Evolutionary conservation across 2,329 filamentous ascomycete species (phyloP).

Genomic region (Polychaeton citri): DNA sequence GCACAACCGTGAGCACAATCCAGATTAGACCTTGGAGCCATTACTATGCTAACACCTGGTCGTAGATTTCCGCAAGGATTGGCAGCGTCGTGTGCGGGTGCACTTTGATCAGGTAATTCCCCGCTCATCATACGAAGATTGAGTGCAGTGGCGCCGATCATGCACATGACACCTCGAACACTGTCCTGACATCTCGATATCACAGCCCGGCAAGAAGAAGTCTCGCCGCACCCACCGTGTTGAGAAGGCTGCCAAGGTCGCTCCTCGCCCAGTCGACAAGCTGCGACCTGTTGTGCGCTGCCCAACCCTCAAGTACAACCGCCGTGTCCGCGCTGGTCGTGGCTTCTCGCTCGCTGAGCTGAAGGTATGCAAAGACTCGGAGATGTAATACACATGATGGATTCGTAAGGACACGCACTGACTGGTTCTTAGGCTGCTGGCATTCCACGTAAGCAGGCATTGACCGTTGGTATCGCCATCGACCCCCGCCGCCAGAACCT

Average conservation of each 20-base stretch:
- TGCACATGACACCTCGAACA: constrained; percentile 13
- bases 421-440: constrained; percentile 59
- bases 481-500: constrained; percentile 95
- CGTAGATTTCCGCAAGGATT: constrained; percentile 98
- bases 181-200: constrained; percentile 23
- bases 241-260: constrained; percentile 87
- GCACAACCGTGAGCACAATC: constrained; percentile 56
- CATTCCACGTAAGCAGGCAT: constrained; percentile 85
- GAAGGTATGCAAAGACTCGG: constrained; percentile 53
- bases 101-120: constrained; percentile 98
- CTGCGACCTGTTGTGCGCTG: constrained; percentile 93
- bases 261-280: constrained; percentile 94
- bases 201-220: constrained; percentile 89
- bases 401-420: constrained; percentile 7
- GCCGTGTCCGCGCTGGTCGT: constrained; percentile 87
- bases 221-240: constrained; percentile 81
- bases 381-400: constrained; percentile 1
- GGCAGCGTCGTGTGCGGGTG: constrained; percentile 96
- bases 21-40: too few species aligned
- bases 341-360: constrained; percentile 96
- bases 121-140: constrained; percentile 28
- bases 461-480: constrained; percentile 94
- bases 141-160: constrained; percentile 41
- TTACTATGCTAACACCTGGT: constrained; percentile 3
- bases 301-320: constrained; percentile 97